A percentile compares a stretch with the other conserved stretches of the same genome.
phyloP scores from a whole-genome alignment of 805 yeast genomes.

The Candida broadrunensis region DNA sequence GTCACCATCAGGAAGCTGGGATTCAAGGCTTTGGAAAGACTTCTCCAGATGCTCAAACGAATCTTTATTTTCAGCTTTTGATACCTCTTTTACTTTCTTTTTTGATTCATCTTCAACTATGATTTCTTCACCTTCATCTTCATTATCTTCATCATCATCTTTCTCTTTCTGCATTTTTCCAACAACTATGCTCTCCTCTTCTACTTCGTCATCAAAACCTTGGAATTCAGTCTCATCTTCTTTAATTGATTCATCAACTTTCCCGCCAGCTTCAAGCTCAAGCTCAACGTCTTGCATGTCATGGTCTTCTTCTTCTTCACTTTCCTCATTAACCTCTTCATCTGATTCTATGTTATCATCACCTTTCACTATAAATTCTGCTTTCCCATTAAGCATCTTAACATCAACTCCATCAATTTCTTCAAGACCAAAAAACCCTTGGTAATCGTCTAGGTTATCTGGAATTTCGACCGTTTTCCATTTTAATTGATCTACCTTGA shows the following conservation, averaged over 20 bases:
- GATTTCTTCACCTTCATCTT: neutral
- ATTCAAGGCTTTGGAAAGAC: slow-evolving; percentile 25
- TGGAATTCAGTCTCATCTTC: slow-evolving; percentile 19
- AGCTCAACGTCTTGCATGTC: slow-evolving; percentile 11
- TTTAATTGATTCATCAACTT: slow-evolving; percentile 22
- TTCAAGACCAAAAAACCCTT: slow-evolving; percentile 89
- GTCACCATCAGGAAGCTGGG: slow-evolving; percentile 31
- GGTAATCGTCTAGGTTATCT: slow-evolving; percentile 80
- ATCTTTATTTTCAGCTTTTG: neutral
- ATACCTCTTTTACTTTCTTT: neutral
- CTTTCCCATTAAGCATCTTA: slow-evolving; percentile 64
- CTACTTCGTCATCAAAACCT: slow-evolving; percentile 12
- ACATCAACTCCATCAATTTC: slow-evolving; percentile 93
- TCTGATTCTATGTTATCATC: slow-evolving; percentile 22
- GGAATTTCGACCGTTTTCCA: slow-evolving; percentile 88
- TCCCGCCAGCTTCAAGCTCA: slow-evolving; percentile 15
- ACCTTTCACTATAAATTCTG: slow-evolving; percentile 46
- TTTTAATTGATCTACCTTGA: slow-evolving; percentile 48
- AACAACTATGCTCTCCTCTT: slow-evolving; percentile 16
- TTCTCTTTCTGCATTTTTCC: slow-evolving; percentile 17
- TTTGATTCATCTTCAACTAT: slow-evolving; percentile 1
- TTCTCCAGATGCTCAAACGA: slow-evolving; percentile 19
- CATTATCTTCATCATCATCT: slow-evolving; percentile 2
- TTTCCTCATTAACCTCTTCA: slow-evolving; percentile 15
- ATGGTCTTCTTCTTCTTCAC: slow-evolving; percentile 16